Percentiles rank a stretch among this genome's conserved stretches.
phyloP scores from a whole-genome alignment of 1,284 basidiomycete genomes.

The Apiotrichum gracile region DNA sequence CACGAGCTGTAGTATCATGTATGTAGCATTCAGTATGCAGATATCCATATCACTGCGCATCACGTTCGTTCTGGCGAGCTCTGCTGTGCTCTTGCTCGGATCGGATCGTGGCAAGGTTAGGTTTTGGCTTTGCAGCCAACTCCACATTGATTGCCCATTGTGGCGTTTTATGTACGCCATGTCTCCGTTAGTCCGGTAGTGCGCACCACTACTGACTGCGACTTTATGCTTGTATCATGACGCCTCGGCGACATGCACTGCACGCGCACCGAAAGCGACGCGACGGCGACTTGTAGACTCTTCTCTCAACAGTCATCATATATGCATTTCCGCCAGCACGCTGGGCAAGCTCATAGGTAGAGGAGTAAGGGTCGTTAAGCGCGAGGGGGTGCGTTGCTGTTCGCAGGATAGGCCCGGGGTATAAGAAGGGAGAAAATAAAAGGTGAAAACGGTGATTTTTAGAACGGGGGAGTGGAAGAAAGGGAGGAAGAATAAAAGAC shows the following conservation, averaged over 20 bases:
- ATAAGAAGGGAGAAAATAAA: neutral
- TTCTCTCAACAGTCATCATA: conserved; percentile 12
- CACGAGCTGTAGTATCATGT: neutral
- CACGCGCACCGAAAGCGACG: too few species aligned
- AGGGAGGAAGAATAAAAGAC: neutral
- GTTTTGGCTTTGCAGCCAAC: too few species aligned
- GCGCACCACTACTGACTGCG: too few species aligned
- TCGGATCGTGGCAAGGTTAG: too few species aligned
- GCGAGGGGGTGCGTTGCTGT: conserved; percentile 10
- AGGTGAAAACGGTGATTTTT: neutral
- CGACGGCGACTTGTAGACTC: neutral
- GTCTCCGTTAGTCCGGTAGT: too few species aligned
- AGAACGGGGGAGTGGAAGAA: neutral
- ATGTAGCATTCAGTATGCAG: neutral
- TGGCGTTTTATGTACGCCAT: too few species aligned
- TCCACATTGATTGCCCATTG: too few species aligned
- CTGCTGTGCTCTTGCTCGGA: too few species aligned
- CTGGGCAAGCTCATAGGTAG: conserved; percentile 19
- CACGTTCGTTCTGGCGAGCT: too few species aligned
- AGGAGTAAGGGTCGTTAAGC: conserved; percentile 9
- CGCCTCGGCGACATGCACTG: too few species aligned
- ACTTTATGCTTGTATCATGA: too few species aligned
- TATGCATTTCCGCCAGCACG: conserved; percentile 21
- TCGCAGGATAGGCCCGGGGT: conserved; percentile 16
- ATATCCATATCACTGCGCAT: too few species aligned